These are phyloP conservation scores for Bipolaris bicolor DNA, from an alignment of 2,329 filamentous ascomycete genomes.

Conservation along the genomic window DNA sequence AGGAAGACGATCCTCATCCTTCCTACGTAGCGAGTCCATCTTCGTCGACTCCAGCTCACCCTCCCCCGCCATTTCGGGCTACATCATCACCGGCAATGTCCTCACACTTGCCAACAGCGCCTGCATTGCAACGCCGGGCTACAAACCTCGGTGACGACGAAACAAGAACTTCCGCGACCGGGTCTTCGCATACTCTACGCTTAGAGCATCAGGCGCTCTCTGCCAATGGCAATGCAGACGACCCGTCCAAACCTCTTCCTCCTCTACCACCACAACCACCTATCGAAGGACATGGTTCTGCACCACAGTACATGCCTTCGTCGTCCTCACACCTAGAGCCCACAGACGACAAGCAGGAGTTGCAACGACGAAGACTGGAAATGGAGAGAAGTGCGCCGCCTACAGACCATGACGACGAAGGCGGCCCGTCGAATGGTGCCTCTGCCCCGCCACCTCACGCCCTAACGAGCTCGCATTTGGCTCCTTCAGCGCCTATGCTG, in stretches of 20 bases:
- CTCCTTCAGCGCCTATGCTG: slow-evolving; percentile 41
- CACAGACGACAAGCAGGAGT: slow-evolving; percentile 79
- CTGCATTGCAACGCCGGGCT: slow-evolving; percentile 22
- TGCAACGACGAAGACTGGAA: slow-evolving; percentile 60
- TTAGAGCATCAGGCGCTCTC: slow-evolving; percentile 10
- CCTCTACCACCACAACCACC: slow-evolving; percentile 28
- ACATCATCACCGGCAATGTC: slow-evolving; percentile 20
- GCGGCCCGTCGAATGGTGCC: slow-evolving; percentile 20
- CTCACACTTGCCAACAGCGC: slow-evolving; percentile 11
- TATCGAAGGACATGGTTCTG: slow-evolving; percentile 21
- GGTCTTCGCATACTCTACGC: slow-evolving; percentile 36
- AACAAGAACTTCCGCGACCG: slow-evolving; percentile 21
- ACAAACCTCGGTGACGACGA: slow-evolving; percentile 23
- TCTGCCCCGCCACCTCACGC: slow-evolving; percentile 26
- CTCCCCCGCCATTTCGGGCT: slow-evolving; percentile 36
- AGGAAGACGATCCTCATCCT: slow-evolving; percentile 38
- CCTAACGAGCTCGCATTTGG: slow-evolving; percentile 20
- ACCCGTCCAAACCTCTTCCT: slow-evolving; percentile 28
- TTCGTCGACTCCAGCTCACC: slow-evolving; percentile 28
- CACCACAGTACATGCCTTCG: slow-evolving; percentile 36
- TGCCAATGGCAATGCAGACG: slow-evolving; percentile 14
- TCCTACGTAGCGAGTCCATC: slow-evolving; percentile 32
- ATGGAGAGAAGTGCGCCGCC: slow-evolving; percentile 52
- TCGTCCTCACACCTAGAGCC: slow-evolving; percentile 45
- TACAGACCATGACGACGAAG: slow-evolving; percentile 30